A percentile compares a stretch with the other conserved stretches of the same genome.
These are phyloP conservation scores for Clathrus columnatus DNA, from an alignment of 768 basidiomycete genomes.

Conservation along the genomic window DNA sequence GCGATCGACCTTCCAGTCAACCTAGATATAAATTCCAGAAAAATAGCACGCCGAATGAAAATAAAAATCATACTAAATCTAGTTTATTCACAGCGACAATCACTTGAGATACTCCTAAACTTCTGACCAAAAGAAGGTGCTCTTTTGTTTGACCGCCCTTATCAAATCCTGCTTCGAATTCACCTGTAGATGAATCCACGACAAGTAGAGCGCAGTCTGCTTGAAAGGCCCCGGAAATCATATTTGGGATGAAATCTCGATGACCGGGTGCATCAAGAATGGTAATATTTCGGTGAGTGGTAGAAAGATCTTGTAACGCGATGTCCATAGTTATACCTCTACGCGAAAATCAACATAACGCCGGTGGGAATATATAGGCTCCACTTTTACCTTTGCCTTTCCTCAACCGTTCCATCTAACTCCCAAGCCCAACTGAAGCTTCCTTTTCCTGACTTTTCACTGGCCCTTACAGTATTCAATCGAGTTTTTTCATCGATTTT, in stretches of 20 bases:
- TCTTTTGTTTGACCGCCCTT: conserved; percentile 93
- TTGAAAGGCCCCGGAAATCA: conserved; percentile 98
- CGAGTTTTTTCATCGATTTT: conserved; percentile 78
- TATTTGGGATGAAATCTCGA: conserved; percentile 96
- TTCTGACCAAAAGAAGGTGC: conserved; percentile 84
- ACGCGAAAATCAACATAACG: conserved; percentile 8
- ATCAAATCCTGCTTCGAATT: conserved; percentile 94
- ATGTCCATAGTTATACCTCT: conserved; percentile 99
- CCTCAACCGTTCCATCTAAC: conserved; percentile 86
- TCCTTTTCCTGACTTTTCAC: conserved; percentile 81
- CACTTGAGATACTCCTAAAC: conserved; percentile 85
- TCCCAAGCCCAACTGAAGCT: conserved; percentile 99
- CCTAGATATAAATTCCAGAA: conserved; percentile 37
- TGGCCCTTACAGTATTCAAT: conserved; percentile 79
- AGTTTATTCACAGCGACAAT: conserved; percentile 94
- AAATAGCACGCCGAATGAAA: no score
- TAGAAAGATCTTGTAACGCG: conserved; percentile 70
- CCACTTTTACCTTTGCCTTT: conserved; percentile 70
- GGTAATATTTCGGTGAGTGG: conserved; percentile 70
- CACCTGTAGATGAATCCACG: conserved; percentile 81
- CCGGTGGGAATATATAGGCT: background rate
- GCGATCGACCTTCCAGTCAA: conserved; percentile 75
- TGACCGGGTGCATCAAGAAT: conserved; percentile 98
- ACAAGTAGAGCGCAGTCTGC: conserved; percentile 93
- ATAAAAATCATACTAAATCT: conserved; percentile 56